Evolutionary conservation across 1,284 basidiomycete species (phyloP).

Genomic region (Boletus subluridellus): DNA sequence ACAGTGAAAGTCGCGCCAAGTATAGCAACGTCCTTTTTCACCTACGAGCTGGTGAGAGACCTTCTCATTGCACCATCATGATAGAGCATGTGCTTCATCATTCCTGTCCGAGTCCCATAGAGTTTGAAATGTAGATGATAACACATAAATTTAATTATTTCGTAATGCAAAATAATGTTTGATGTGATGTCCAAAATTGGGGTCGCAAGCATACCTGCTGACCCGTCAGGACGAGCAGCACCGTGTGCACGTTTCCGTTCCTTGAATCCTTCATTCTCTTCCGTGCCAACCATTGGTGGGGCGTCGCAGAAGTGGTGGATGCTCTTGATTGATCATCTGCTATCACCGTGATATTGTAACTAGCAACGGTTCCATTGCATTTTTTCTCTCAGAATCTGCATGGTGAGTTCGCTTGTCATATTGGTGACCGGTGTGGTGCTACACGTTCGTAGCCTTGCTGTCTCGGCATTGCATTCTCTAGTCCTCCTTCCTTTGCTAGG

Average conservation of each 20-base stretch:
- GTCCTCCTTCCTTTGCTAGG: slow-evolving; percentile 21
- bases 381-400: slow-evolving; percentile 16
- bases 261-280: slow-evolving; percentile 9
- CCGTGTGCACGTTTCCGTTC: slow-evolving; percentile 19
- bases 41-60: slow-evolving; percentile 64
- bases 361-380: slow-evolving; percentile 3
- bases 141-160: slow-evolving; percentile 11
- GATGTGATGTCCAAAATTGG: slow-evolving; percentile 10
- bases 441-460: slow-evolving; percentile 38
- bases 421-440: slow-evolving; percentile 16
- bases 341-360: slow-evolving; percentile 3
- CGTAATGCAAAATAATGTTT: slow-evolving; percentile 11
- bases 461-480: slow-evolving; percentile 36
- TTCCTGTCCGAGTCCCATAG: background rate
- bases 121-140: slow-evolving; percentile 7
- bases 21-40: slow-evolving; percentile 84
- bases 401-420: slow-evolving; percentile 24
- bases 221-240: slow-evolving; percentile 17
- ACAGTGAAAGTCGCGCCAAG: slow-evolving; percentile 88
- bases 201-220: background rate
- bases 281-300: slow-evolving; percentile 1
- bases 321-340: slow-evolving; percentile 30
- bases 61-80: slow-evolving; percentile 21
- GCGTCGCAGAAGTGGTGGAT: slow-evolving; percentile 16
- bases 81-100: background rate